Evolutionary conservation across 2,329 filamentous ascomycete genomes (phyloP), one percentile per base, ranked within the genome.

Genomic region (Achaetomium macrosporum): DNA sequence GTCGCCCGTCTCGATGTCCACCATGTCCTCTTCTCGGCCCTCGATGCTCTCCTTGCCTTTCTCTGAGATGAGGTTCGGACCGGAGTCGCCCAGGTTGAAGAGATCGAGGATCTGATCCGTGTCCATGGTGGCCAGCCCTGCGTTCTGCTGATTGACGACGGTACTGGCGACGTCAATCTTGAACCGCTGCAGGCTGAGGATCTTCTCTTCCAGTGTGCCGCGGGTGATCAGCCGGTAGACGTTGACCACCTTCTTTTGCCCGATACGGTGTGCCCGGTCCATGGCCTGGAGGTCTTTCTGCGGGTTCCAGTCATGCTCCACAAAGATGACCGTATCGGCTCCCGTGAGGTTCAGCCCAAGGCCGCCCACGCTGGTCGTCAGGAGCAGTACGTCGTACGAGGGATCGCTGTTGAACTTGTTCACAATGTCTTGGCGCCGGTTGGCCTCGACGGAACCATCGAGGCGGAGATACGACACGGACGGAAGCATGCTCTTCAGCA

Each of bases 221-320:
- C 93, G 82, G 6, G 93, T 99, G 64, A 99, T 93, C 60, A 99
- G 79, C 20, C 93, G 90, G 71, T 99, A 99, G 15, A 99, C 93
- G 66, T 99, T 99, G 62, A 99, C 93, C 36, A 97, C 93, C 80
- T 97, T 99, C 83, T 99, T 99, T 75, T 99, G 93, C 2, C 93
- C 93, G 64, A 99, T 97, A 62, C 93, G 85, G 76, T 99, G 93
- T 9, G 93, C 93, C 55, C 93, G 90, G 67, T 99, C 93, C 93
- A 99, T 99, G 61, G 93, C 93, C 67, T 99, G 93, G 61, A 99
- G 82, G 71, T 99, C 93, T 70, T 96, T 96, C 68, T 99, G 93
- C 31, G 93, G 93, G 68, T 99, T 99, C 93, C 93, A 99, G 70
- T 99, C 93, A 70, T 99, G 95, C 71, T 99, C 93, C 30, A 99